Percentiles rank a stretch among this genome's conserved stretches.
Evolutionary conservation across 192 early-diverging fungal species (phyloP).

Genomic region (Entophlyctis luteolus): DNA sequence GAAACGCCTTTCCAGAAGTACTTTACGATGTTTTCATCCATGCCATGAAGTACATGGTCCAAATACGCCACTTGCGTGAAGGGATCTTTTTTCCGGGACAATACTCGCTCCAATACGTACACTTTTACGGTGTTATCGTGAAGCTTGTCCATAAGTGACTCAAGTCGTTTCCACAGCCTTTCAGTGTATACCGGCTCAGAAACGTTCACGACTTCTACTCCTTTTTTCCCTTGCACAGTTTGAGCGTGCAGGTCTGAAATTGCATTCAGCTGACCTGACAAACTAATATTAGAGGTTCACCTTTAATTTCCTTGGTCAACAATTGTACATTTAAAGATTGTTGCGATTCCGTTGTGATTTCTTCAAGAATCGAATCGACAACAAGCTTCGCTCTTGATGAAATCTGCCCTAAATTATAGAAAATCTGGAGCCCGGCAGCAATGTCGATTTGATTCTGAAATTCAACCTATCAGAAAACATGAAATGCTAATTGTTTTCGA

Average conservation of each 20-base stretch:
- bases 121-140: slow-evolving; percentile 40
- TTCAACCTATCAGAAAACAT: not conserved
- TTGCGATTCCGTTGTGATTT: slow-evolving; percentile 32
- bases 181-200: slow-evolving; percentile 15
- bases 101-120: slow-evolving; percentile 45
- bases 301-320: slow-evolving; percentile 42
- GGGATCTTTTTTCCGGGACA: slow-evolving; percentile 41
- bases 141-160: slow-evolving; percentile 43
- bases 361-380: slow-evolving; percentile 32
- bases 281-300: slow-evolving; percentile 7
- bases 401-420: slow-evolving; percentile 40
- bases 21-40: slow-evolving; percentile 31
- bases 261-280: not conserved
- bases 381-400: slow-evolving; percentile 25
- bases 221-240: slow-evolving; percentile 7
- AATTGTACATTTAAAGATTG: slow-evolving; percentile 23
- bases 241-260: slow-evolving; percentile 11
- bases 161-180: slow-evolving; percentile 43
- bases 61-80: slow-evolving; percentile 36
- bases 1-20: slow-evolving; percentile 40
- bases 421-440: slow-evolving; percentile 42
- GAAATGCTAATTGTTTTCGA: not conserved
- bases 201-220: slow-evolving; percentile 3
- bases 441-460: slow-evolving; percentile 48
- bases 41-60: slow-evolving; percentile 27